Percentiles rank a stretch among this genome's conserved stretches.
phyloP scores from a whole-genome alignment of 176 grass and related monocot genomes.

The Urochloa ruziziensis region DNA sequence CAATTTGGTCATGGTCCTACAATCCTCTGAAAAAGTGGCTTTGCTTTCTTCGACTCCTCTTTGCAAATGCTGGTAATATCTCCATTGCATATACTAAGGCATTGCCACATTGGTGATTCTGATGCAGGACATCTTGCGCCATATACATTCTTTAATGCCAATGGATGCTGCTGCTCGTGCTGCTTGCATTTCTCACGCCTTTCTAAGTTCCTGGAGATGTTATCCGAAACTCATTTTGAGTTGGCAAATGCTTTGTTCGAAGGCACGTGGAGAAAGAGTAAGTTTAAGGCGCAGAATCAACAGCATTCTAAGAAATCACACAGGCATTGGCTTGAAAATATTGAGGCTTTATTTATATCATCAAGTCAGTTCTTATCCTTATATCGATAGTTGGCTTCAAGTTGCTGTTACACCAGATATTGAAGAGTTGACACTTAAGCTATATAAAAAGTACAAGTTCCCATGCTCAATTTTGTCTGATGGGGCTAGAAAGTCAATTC shows the following conservation, averaged over 20 bases:
- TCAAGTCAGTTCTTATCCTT: not conserved
- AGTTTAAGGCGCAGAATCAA: not conserved
- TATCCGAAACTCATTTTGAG: not conserved
- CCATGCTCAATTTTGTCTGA: not conserved
- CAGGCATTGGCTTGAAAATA: not conserved
- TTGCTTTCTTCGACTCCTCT: not conserved
- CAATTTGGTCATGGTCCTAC: not conserved
- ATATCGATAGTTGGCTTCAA: not conserved
- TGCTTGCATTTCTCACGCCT: not conserved
- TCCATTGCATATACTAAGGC: no score
- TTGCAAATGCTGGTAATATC: not conserved
- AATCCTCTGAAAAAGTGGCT: not conserved
- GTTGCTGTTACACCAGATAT: not conserved
- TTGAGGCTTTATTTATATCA: no score
- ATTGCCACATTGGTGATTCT: no score
- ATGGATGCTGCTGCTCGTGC: not conserved
- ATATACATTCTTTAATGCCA: no score
- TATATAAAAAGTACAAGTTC: not conserved
- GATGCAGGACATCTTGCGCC: not conserved
- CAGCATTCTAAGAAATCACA: not conserved
- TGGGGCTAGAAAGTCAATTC: not conserved
- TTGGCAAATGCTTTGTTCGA: not conserved
- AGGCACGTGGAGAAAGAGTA: no score
- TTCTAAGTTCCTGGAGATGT: constrained; percentile 1
- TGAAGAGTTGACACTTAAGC: not conserved